These are phyloP conservation scores for Rhodomyrtus psidioides DNA, from an alignment of 441 rosid genomes.

Conservation along the genomic window DNA sequence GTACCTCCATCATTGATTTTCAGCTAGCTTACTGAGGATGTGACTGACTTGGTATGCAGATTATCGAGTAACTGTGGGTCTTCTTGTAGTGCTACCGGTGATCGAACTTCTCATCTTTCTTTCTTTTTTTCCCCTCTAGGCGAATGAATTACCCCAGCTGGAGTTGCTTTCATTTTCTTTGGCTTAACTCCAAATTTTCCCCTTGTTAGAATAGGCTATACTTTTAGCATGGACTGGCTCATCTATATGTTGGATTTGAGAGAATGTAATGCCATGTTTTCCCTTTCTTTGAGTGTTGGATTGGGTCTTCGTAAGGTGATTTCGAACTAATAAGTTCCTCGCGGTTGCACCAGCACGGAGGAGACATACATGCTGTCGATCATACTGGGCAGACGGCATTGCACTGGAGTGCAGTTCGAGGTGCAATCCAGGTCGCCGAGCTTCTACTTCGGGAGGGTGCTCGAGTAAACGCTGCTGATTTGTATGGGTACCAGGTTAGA, in stretches of 20 bases:
- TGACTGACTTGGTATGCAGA: not conserved
- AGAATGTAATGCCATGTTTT: not conserved
- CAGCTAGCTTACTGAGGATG: not conserved
- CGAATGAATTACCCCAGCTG: not conserved
- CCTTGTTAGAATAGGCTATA: not conserved
- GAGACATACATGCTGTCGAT: slow-evolving; percentile 78
- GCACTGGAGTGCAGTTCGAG: slow-evolving; percentile 98
- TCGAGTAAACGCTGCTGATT: slow-evolving; percentile 58
- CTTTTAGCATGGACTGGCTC: not conserved
- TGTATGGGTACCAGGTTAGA: slow-evolving; percentile 82
- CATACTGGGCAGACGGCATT: slow-evolving; percentile 92
- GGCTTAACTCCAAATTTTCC: not conserved
- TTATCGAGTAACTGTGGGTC: not conserved
- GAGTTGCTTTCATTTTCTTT: not conserved
- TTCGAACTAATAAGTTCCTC: not conserved
- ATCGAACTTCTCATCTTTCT: not conserved
- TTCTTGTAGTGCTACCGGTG: not conserved
- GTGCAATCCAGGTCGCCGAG: slow-evolving; percentile 80
- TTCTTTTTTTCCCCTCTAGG: not conserved
- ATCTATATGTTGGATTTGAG: not conserved
- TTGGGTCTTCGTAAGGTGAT: not conserved
- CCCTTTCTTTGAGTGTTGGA: not conserved
- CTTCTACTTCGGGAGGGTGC: slow-evolving; percentile 89
- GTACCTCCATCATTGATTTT: not conserved
- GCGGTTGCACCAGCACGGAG: slow-evolving; percentile 57